Percentiles rank a stretch among this genome's conserved stretches.
Conservation (phyloP, 352 stramenopile genomes). For the Phytophthora pluvialis region DNA sequence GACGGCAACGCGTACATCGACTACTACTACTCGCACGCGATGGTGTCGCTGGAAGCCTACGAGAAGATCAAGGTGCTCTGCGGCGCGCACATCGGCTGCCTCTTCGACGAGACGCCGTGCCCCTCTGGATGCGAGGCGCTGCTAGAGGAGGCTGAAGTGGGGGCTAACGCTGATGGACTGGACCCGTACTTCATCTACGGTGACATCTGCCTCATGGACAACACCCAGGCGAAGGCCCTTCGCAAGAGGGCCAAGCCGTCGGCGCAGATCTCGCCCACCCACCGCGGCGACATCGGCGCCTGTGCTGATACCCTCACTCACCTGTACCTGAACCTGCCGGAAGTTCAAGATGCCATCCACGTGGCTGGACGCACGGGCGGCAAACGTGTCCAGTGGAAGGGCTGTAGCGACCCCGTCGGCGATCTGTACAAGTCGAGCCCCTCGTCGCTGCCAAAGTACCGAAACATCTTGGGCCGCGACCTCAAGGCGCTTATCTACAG, state of each 20-base stretch:
- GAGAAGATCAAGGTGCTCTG: conserved; percentile 64
- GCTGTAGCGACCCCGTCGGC: conserved; percentile 69
- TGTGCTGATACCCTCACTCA: conserved; percentile 77
- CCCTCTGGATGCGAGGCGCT: conserved; percentile 48
- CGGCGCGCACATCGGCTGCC: conserved; percentile 58
- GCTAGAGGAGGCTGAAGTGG: conserved; percentile 56
- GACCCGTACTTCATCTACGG: conserved; percentile 88
- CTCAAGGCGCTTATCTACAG: conserved; percentile 79
- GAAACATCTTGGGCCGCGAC: conserved; percentile 57
- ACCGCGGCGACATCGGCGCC: conserved; percentile 63
- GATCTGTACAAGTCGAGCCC: conserved; percentile 63
- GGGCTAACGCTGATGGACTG: conserved; percentile 51
- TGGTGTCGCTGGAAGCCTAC: conserved; percentile 85
- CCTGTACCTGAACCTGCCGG: conserved; percentile 59
- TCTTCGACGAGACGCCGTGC: conserved; percentile 63
- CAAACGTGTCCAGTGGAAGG: conserved; percentile 58
- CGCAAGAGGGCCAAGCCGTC: conserved; percentile 47
- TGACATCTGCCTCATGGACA: conserved; percentile 76
- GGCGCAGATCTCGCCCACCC: conserved; percentile 30
- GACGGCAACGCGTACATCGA: conserved; percentile 80
- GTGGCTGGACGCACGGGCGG: conserved; percentile 30
- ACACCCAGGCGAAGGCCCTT: conserved; percentile 56
- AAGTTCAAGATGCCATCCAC: conserved; percentile 73
- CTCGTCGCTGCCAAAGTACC: conserved; percentile 71
- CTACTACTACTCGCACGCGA: conserved; percentile 88